A percentile compares a stretch with the other conserved stretches of the same genome.
Conservation (phyloP, 2,329 filamentous ascomycete genomes). For the Paramyrothecium sp. region DNA sequence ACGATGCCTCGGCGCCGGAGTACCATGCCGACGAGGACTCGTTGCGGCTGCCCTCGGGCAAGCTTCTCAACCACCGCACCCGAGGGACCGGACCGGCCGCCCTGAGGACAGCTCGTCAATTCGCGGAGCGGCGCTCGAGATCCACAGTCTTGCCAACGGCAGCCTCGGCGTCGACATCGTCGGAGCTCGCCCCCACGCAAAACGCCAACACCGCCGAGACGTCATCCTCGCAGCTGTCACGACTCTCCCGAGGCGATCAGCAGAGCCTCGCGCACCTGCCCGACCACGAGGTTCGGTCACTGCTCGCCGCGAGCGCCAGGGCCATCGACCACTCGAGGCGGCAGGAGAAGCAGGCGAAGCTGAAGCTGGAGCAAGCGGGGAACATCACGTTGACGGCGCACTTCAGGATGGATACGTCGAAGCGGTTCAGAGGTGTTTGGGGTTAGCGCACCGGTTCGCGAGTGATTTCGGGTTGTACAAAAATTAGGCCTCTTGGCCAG, state of each 20-base stretch:
- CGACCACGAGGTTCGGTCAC: constrained; percentile 13
- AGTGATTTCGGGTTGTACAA: neutral
- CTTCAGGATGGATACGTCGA: constrained; percentile 7
- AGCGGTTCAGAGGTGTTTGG: neutral
- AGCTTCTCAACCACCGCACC: constrained; percentile 24
- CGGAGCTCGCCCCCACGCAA: neutral
- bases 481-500: neutral
- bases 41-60: constrained; percentile 33
- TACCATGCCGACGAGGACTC: constrained; percentile 15
- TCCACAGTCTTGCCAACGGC: neutral
- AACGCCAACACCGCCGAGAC: neutral
- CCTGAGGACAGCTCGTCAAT: neutral
- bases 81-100: neutral
- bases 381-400: constrained; percentile 14
- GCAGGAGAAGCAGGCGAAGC: constrained; percentile 9
- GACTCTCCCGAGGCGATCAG: constrained; percentile 11
- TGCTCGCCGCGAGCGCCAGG: constrained; percentile 10
- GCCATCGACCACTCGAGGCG: constrained; percentile 9
- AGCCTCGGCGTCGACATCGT: neutral
- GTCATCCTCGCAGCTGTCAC: constrained; percentile 9
- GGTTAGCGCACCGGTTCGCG: neutral
- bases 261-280: constrained; percentile 13
- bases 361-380: constrained; percentile 8
- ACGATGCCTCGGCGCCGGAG: constrained; percentile 21
- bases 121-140: neutral